Evolutionary conservation across 192 early-diverging fungal genomes (phyloP).

Genomic region (Physocladia obscura): DNA sequence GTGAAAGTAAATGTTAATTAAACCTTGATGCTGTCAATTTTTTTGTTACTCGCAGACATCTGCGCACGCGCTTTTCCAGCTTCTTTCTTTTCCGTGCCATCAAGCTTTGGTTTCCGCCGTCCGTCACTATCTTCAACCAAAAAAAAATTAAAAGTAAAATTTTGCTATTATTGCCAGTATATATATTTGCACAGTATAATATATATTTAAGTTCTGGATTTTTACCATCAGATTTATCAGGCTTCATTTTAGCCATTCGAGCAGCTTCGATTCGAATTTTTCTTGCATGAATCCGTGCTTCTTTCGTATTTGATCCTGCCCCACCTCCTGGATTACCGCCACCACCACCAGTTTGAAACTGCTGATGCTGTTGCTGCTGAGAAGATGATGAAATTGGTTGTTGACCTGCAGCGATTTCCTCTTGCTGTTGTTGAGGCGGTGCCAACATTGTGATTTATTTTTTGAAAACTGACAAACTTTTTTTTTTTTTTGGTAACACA

Average conservation of each 20-base stretch:
- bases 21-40: conserved; percentile 45
- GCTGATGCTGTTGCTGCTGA: no score
- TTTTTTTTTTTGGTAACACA: no score
- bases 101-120: conserved; percentile 39
- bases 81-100: conserved; percentile 42
- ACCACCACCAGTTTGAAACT: no score
- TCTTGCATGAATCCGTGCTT: conserved; percentile 48
- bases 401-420: no score
- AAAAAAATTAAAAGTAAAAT: neutral
- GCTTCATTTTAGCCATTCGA: conserved; percentile 40
- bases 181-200: no score
- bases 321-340: neutral
- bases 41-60: conserved; percentile 34
- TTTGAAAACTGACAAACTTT: no score
- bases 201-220: no score
- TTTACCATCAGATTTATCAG: conserved; percentile 47
- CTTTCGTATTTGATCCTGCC: conserved; percentile 11
- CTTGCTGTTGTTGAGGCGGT: no score
- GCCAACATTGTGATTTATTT: no score
- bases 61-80: conserved; percentile 42
- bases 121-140: conserved; percentile 15
- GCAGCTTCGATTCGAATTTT: conserved; percentile 47
- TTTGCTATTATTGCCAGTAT: no score
- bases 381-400: no score
- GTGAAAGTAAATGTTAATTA: neutral